These are phyloP conservation scores for Talaromyces sp. DNA, from an alignment of 2,329 filamentous ascomycete genomes.

Conservation along the genomic window DNA sequence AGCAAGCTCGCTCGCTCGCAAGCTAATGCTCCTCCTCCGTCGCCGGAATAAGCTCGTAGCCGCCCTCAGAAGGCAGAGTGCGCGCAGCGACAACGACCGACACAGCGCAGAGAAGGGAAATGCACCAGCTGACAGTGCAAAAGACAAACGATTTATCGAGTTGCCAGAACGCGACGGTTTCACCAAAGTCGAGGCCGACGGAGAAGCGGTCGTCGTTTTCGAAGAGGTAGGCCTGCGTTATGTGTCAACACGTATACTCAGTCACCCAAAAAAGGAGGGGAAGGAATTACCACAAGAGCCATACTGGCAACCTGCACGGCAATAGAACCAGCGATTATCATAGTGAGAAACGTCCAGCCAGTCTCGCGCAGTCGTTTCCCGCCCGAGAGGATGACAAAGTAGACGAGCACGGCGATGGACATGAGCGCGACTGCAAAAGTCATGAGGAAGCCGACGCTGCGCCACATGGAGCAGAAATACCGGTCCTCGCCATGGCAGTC, in stretches of 20 bases:
- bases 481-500: conserved; percentile 64
- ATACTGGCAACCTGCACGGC: conserved; percentile 71
- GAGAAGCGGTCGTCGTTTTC: conserved; percentile 80
- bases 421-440: conserved; percentile 78
- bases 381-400: conserved; percentile 69
- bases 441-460: conserved; percentile 80
- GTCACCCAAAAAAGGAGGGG: background rate
- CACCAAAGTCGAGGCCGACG: conserved; percentile 45
- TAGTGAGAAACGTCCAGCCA: conserved; percentile 73
- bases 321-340: conserved; percentile 61
- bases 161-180: conserved; percentile 50
- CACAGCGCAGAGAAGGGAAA: conserved; percentile 48
- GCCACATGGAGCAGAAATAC: conserved; percentile 89
- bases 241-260: background rate
- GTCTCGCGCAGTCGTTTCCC: conserved; percentile 73
- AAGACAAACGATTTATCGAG: conserved; percentile 76
- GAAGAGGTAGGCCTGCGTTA: conserved; percentile 67
- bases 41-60: conserved; percentile 70
- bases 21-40: background rate
- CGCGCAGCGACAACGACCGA: conserved; percentile 64
- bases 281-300: conserved; percentile 67
- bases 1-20: background rate
- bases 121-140: conserved; percentile 57
- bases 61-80: conserved; percentile 71
- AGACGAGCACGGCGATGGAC: conserved; percentile 73